These are phyloP conservation scores for Ceratocystis colombiana DNA, from an alignment of 2,329 filamentous ascomycete genomes.

Conservation along the genomic window DNA sequence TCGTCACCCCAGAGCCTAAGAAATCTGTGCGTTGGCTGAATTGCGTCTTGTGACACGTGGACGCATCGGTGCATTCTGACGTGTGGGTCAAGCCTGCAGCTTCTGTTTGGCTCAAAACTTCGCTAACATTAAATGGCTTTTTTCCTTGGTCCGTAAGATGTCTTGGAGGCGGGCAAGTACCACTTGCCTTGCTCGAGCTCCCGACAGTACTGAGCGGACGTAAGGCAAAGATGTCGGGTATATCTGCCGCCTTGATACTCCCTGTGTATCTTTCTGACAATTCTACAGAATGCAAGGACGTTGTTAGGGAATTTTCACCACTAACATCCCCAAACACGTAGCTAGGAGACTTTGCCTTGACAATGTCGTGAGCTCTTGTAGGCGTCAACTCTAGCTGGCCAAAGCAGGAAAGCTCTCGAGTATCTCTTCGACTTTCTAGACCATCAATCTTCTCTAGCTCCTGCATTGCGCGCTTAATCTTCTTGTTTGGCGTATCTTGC, in stretches of 20 bases:
- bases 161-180: not conserved
- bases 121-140: too few relatives aligned
- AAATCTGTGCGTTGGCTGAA: too few relatives aligned
- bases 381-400: constrained; percentile 21
- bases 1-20: too few relatives aligned
- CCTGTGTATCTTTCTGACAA: not conserved
- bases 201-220: not conserved
- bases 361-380: not conserved
- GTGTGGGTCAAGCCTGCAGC: too few relatives aligned
- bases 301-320: too few relatives aligned
- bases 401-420: constrained; percentile 18
- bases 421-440: not conserved
- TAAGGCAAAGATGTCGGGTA: constrained; percentile 8
- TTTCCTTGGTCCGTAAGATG: not conserved
- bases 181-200: not conserved
- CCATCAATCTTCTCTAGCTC: constrained; percentile 2
- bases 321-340: not conserved
- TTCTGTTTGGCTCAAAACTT: too few relatives aligned
- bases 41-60: too few relatives aligned
- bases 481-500: constrained; percentile 2
- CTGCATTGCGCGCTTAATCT: not conserved
- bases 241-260: not conserved
- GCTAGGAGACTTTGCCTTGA: not conserved
- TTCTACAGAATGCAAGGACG: not conserved
- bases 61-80: too few relatives aligned